These are phyloP conservation scores for Talaromyces wortmannii DNA, from an alignment of 495 filamentous ascomycete species.

Conservation along the genomic window DNA sequence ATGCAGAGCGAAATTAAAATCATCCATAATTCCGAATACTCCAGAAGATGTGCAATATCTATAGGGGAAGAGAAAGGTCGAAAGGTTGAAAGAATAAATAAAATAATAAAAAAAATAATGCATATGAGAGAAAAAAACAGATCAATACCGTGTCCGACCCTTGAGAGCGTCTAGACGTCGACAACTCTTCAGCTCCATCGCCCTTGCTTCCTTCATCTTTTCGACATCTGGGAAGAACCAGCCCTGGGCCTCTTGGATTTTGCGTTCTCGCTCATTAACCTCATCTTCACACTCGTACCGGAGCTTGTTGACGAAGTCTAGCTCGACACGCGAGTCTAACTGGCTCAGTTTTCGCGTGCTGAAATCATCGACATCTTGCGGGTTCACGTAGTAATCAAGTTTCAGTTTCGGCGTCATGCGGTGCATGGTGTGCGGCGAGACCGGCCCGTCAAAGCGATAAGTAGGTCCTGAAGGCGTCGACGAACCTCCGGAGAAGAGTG, in stretches of 20 bases:
- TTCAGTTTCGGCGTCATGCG: slow-evolving; percentile 64
- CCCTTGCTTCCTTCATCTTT: slow-evolving; percentile 62
- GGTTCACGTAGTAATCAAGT: slow-evolving; percentile 80
- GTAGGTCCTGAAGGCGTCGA: slow-evolving; percentile 54
- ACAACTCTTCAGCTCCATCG: slow-evolving; percentile 55
- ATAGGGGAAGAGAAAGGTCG: slow-evolving; percentile 6
- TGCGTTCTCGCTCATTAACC: slow-evolving; percentile 47
- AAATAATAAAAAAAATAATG: neutral
- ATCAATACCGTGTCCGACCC: slow-evolving; percentile 16
- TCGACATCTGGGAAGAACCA: slow-evolving; percentile 79
- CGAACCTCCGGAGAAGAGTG: slow-evolving; percentile 59
- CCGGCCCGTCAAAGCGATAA: slow-evolving; percentile 61
- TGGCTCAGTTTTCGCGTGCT: slow-evolving; percentile 56
- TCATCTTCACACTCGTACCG: slow-evolving; percentile 68
- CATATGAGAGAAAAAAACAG: neutral
- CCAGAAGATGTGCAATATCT: slow-evolving; percentile 1
- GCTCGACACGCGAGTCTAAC: slow-evolving; percentile 73
- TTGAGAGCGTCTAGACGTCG: slow-evolving; percentile 40
- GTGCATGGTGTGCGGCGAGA: slow-evolving; percentile 62
- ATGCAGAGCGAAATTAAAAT: slow-evolving; percentile 6
- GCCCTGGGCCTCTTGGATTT: slow-evolving; percentile 75
- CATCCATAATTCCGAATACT: slow-evolving; percentile 5
- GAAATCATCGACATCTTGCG: slow-evolving; percentile 64
- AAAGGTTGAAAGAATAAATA: slow-evolving; percentile 5
- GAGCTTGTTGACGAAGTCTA: slow-evolving; percentile 58